Evolutionary conservation across 257 asterid genomes (phyloP).

Genomic region (Perilla frutescens): DNA sequence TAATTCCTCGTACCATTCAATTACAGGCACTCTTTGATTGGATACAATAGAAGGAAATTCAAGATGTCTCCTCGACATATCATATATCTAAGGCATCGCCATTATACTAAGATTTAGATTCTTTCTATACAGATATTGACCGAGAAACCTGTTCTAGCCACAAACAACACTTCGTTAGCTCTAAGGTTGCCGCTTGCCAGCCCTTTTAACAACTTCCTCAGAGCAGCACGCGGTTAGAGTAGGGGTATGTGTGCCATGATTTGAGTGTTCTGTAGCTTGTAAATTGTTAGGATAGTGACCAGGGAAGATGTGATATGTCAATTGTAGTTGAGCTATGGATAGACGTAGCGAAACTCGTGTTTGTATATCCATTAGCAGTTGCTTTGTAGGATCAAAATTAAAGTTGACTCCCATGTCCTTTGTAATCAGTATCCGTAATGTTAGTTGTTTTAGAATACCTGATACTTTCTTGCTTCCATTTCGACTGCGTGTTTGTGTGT

Average conservation of each 20-base stretch:
- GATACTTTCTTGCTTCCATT: not conserved
- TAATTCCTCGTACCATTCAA: not conserved
- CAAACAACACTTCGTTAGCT: constrained; percentile 72
- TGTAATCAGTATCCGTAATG: constrained; percentile 28
- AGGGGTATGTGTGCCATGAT: not conserved
- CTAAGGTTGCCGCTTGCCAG: constrained; percentile 96
- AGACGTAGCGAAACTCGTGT: not conserved
- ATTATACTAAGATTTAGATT: not conserved
- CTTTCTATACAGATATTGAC: constrained; percentile 45
- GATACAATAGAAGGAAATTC: too few species aligned
- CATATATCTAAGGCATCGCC: too few species aligned
- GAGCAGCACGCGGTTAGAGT: constrained; percentile 91
- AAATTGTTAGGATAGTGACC: constrained; percentile 35
- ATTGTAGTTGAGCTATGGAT: not conserved
- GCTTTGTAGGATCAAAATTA: not conserved
- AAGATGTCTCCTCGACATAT: too few species aligned
- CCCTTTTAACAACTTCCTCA: constrained; percentile 95
- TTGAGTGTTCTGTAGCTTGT: constrained; percentile 11
- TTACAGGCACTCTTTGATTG: too few species aligned
- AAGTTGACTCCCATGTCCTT: not conserved
- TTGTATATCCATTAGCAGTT: constrained; percentile 18
- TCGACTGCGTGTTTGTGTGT: not conserved
- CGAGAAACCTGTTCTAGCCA: constrained; percentile 44
- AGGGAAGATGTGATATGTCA: not conserved
- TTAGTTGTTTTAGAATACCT: not conserved